Conservation (phyloP, 768 basidiomycete genomes). For the Strobilomyces echinocephalus region DNA sequence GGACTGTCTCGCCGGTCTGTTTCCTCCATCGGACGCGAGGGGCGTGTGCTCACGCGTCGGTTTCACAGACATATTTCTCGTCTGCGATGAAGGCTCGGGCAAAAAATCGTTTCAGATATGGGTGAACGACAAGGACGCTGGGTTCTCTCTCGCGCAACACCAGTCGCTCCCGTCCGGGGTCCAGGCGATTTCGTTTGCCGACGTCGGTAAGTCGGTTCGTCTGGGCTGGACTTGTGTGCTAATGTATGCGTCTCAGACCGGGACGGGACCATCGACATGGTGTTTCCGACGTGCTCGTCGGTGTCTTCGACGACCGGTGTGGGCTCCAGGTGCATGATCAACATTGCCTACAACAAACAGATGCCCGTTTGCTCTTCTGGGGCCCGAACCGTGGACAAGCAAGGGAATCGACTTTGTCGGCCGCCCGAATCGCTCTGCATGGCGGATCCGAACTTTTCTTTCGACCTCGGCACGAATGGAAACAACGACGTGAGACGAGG, state of each 20-base stretch:
- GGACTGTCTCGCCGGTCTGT: slow-evolving; percentile 84
- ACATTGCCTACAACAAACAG: slow-evolving; percentile 92
- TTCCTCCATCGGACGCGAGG: background rate
- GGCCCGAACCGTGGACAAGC: slow-evolving; percentile 40
- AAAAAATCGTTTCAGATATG: slow-evolving; percentile 81
- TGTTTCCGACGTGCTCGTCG: slow-evolving; percentile 78
- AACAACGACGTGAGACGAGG: slow-evolving; percentile 46
- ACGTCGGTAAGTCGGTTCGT: slow-evolving; percentile 60
- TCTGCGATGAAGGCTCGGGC: slow-evolving; percentile 66
- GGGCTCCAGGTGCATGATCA: slow-evolving; percentile 75
- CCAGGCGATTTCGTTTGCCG: slow-evolving; percentile 82
- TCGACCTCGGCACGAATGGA: slow-evolving; percentile 52
- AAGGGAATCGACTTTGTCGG: slow-evolving; percentile 59
- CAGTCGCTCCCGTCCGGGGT: slow-evolving; percentile 70
- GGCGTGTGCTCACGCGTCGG: background rate
- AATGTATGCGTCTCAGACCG: slow-evolving; percentile 52
- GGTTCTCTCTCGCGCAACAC: slow-evolving; percentile 64
- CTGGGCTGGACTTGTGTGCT: background rate
- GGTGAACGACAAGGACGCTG: slow-evolving; percentile 76
- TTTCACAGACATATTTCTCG: slow-evolving; percentile 75
- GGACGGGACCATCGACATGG: slow-evolving; percentile 94
- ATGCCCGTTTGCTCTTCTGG: slow-evolving; percentile 71
- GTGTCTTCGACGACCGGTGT: slow-evolving; percentile 67
- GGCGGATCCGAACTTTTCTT: slow-evolving; percentile 75
- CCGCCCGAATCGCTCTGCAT: slow-evolving; percentile 77